These are phyloP conservation scores for Ophiostoma sp. DNA, from an alignment of 2,329 filamentous ascomycete genomes.

Conservation along the genomic window DNA sequence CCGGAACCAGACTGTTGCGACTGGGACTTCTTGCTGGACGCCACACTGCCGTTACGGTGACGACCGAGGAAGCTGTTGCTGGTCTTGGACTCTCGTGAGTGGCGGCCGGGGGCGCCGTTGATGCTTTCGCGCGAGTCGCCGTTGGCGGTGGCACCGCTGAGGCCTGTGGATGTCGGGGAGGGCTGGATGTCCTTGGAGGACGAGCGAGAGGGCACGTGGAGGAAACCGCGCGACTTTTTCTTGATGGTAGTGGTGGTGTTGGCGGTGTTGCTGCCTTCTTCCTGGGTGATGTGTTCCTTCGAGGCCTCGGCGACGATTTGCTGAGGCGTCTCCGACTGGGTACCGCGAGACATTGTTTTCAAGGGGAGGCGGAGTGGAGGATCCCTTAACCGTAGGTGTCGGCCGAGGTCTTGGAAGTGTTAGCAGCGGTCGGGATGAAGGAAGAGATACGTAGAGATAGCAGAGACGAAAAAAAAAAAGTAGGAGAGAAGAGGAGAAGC, in stretches of 20 bases:
- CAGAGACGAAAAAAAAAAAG: background rate
- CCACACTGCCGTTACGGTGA: conserved; percentile 59
- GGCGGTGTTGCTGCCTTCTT: conserved; percentile 32
- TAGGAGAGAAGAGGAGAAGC: background rate
- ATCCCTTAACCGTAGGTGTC: background rate
- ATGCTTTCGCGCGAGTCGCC: conserved; percentile 57
- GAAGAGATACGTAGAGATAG: too few species aligned
- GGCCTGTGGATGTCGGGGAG: conserved; percentile 53
- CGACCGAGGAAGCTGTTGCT: conserved; percentile 58
- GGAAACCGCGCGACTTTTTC: conserved; percentile 48
- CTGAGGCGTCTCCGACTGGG: conserved; percentile 34
- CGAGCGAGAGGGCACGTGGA: conserved; percentile 57
- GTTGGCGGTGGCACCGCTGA: conserved; percentile 54
- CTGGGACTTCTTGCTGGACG: conserved; percentile 13
- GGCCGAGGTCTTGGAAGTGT: background rate
- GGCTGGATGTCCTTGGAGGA: conserved; percentile 57
- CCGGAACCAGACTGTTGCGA: conserved; percentile 13
- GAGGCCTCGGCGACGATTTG: conserved; percentile 36
- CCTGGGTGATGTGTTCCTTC: conserved; percentile 42
- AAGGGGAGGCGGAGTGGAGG: background rate
- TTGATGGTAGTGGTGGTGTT: background rate
- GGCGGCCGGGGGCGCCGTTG: conserved; percentile 38
- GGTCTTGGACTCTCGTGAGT: conserved; percentile 60
- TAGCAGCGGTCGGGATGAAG: background rate
- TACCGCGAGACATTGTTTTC: conserved; percentile 32